Conservation (phyloP, 305 asterid species). For the Salvia sclarea region DNA sequence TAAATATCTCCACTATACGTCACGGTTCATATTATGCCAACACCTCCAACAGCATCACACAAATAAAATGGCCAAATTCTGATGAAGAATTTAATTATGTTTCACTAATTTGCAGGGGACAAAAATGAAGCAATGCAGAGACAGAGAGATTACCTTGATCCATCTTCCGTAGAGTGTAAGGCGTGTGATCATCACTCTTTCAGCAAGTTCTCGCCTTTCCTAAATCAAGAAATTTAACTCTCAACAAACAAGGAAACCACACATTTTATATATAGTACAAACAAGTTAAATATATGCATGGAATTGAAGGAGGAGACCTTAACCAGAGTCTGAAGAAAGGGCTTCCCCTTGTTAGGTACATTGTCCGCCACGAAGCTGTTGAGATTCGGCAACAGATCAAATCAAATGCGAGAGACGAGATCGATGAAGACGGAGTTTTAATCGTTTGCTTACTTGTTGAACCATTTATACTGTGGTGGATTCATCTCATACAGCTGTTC, state of each 20-base stretch:
- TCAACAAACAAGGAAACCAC: background rate
- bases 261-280: no score
- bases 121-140: no score
- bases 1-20: no score
- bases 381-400: background rate
- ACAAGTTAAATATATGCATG: no score
- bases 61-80: background rate
- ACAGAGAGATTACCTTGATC: slow-evolving; percentile 93
- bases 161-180: slow-evolving; percentile 69
- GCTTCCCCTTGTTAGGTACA: slow-evolving; percentile 49
- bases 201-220: slow-evolving; percentile 80
- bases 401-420: background rate
- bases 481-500: slow-evolving; percentile 74
- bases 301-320: no score
- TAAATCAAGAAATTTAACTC: background rate
- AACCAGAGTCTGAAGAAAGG: slow-evolving; percentile 61
- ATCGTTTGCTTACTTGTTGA: slow-evolving; percentile 52
- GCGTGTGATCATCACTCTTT: slow-evolving; percentile 84
- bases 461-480: slow-evolving; percentile 65
- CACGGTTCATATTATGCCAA: no score
- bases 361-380: slow-evolving; percentile 61
- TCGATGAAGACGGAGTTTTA: background rate
- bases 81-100: background rate
- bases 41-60: no score
- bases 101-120: no score